These are phyloP conservation scores for Fusarium sp. DNA, from an alignment of 2,329 filamentous ascomycete genomes.

Conservation along the genomic window DNA sequence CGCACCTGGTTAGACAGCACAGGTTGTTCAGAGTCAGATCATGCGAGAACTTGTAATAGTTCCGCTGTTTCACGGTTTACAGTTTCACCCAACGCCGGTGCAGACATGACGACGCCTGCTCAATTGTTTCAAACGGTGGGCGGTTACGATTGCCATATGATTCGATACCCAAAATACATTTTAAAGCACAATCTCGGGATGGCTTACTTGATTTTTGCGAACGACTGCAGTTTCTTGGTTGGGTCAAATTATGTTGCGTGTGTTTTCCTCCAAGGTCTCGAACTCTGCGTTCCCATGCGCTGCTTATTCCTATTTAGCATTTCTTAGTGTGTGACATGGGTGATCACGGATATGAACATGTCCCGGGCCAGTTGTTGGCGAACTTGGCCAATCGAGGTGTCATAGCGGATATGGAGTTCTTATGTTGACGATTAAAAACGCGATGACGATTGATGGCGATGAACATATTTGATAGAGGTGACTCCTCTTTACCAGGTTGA, in stretches of 20 bases:
- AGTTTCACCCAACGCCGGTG: slow-evolving; percentile 14
- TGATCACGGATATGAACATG: background rate
- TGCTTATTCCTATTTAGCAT: slow-evolving; percentile 6
- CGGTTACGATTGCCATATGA: slow-evolving; percentile 22
- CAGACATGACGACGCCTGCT: slow-evolving; percentile 19
- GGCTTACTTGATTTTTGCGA: slow-evolving; percentile 34
- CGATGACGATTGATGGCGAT: slow-evolving; percentile 29
- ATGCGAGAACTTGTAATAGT: slow-evolving; percentile 21
- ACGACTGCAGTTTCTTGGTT: slow-evolving; percentile 17
- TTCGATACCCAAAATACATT: slow-evolving; percentile 44
- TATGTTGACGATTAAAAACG: slow-evolving; percentile 39
- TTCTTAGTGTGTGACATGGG: background rate
- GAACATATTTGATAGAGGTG: slow-evolving; percentile 10
- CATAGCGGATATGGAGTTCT: slow-evolving; percentile 6
- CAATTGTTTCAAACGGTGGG: slow-evolving; percentile 30
- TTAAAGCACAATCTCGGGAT: slow-evolving; percentile 27
- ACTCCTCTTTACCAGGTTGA: slow-evolving; percentile 4
- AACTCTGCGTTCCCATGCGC: background rate
- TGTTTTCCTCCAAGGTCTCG: slow-evolving; percentile 5
- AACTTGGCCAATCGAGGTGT: background rate
- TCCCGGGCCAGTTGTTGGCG: background rate
- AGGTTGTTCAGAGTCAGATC: slow-evolving; percentile 41
- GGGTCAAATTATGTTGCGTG: slow-evolving; percentile 10
- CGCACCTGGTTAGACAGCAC: slow-evolving; percentile 52
- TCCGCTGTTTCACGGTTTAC: slow-evolving; percentile 24